Conservation (phyloP, 129 eudicot genomes). For the Flaveria sonorensis region DNA sequence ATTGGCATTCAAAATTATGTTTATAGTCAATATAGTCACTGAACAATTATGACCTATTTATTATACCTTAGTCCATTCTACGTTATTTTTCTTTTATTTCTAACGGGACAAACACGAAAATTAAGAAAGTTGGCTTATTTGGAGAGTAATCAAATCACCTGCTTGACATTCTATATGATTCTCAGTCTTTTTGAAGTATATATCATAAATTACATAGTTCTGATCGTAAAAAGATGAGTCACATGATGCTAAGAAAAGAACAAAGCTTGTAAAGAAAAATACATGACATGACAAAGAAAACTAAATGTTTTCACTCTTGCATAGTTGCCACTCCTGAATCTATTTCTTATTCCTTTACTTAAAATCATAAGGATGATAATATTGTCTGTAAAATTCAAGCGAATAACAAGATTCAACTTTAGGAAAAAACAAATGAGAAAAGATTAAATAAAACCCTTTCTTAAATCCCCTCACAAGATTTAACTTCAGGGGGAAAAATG, state of each 20-base stretch:
- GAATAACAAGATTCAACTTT: background rate
- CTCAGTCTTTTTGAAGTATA: background rate
- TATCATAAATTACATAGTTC: background rate
- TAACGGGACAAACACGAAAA: background rate
- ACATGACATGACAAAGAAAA: background rate
- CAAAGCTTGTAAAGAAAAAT: background rate
- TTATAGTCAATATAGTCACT: slow-evolving; percentile 6
- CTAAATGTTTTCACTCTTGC: background rate
- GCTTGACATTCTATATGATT: background rate
- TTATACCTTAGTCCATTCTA: background rate
- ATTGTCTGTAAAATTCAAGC: background rate
- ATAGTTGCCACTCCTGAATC: background rate
- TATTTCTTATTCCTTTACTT: background rate
- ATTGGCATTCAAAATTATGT: background rate
- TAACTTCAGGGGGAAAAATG: background rate
- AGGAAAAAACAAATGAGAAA: background rate
- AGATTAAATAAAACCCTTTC: background rate
- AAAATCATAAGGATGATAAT: background rate
- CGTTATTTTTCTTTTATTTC: background rate
- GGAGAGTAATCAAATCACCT: background rate
- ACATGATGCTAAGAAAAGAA: background rate
- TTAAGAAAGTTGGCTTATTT: background rate
- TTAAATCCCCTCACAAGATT: background rate
- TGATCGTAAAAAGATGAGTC: background rate
- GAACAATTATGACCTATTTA: background rate